Percentiles rank a stretch among this genome's conserved stretches.
Conservation (phyloP, 2,329 filamentous ascomycete species). For the Beauveria rudraprayagi region DNA sequence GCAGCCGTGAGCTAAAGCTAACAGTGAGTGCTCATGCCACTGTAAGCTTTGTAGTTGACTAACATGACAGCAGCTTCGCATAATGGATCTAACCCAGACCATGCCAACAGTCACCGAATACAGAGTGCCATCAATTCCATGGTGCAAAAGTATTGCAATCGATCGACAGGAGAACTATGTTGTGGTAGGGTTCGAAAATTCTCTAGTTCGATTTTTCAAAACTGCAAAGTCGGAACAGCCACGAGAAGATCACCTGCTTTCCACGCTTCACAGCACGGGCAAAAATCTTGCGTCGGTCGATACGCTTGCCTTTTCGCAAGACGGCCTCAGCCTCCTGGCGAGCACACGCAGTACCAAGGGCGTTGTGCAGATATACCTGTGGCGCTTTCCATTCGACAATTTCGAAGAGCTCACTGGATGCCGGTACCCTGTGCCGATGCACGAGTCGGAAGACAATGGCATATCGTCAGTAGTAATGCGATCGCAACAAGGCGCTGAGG, state of each 20-base stretch:
- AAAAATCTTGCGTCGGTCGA: conserved; percentile 29
- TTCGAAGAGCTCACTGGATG: conserved; percentile 28
- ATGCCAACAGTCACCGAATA: conserved; percentile 27
- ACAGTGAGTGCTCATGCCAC: conserved; percentile 22
- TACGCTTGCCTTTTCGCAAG: conserved; percentile 31
- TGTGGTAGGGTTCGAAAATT: conserved; percentile 31
- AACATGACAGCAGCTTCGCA: conserved; percentile 24
- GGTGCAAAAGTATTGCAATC: conserved; percentile 32
- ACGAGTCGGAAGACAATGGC: conserved; percentile 34
- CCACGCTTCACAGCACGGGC: conserved; percentile 25
- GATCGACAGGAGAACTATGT: conserved; percentile 32
- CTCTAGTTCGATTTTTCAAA: conserved; percentile 32
- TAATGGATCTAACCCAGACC: conserved; percentile 28
- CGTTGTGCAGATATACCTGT: conserved; percentile 28
- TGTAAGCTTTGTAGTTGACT: not conserved
- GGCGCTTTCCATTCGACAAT: conserved; percentile 29
- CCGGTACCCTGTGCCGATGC: conserved; percentile 29
- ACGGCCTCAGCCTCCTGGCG: conserved; percentile 31
- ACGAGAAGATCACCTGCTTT: conserved; percentile 29
- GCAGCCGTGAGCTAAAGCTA: conserved; percentile 32
- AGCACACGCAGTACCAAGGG: conserved; percentile 29
- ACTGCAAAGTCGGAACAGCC: conserved; percentile 25
- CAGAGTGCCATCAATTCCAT: conserved; percentile 28
- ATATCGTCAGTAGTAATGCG: conserved; percentile 29
- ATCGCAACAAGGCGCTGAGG: conserved; percentile 23